A percentile compares a stretch with the other conserved stretches of the same genome.
Evolutionary conservation across 345 rosid species (phyloP).

Genomic region (Rhodamnia rubescens): DNA sequence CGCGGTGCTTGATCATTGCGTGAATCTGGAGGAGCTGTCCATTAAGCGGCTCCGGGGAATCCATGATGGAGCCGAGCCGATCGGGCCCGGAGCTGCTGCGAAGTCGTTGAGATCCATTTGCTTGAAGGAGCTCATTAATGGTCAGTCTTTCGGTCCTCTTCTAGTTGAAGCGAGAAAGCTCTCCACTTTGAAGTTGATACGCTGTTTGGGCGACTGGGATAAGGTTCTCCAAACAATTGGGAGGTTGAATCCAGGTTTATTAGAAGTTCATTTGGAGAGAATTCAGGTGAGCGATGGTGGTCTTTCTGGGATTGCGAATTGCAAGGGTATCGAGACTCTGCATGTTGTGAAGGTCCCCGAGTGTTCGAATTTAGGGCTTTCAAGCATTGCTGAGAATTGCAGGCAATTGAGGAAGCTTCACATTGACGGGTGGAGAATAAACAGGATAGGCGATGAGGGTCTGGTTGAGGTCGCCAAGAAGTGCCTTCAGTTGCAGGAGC

Average conservation of each 20-base stretch:
- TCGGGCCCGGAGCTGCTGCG: conserved; percentile 25
- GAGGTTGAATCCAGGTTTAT: conserved; percentile 12
- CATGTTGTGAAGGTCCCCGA: conserved; percentile 70
- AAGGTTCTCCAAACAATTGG: conserved; percentile 40
- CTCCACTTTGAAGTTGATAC: conserved; percentile 53
- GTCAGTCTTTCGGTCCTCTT: conserved; percentile 57
- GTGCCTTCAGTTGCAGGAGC: conserved; percentile 59
- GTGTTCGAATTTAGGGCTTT: conserved; percentile 64
- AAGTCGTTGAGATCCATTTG: conserved; percentile 46
- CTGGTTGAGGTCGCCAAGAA: conserved; percentile 57
- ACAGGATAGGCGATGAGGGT: conserved; percentile 82
- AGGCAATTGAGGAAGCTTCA: conserved; percentile 68
- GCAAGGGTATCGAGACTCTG: conserved; percentile 53
- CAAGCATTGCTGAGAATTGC: conserved; percentile 55
- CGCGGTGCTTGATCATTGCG: conserved; percentile 49
- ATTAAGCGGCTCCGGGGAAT: conserved; percentile 58
- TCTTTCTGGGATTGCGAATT: conserved; percentile 38
- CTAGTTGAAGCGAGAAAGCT: conserved; percentile 35
- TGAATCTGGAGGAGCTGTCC: conserved; percentile 45
- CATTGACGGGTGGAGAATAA: conserved; percentile 79
- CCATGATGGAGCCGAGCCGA: conserved; percentile 27
- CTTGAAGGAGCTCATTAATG: conserved; percentile 74
- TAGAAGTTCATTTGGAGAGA: conserved; percentile 72
- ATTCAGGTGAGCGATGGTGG: conserved; percentile 66
- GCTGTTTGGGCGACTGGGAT: conserved; percentile 85